Conservation (phyloP, 495 filamentous ascomycete genomes). For the Xylaria venustula region DNA sequence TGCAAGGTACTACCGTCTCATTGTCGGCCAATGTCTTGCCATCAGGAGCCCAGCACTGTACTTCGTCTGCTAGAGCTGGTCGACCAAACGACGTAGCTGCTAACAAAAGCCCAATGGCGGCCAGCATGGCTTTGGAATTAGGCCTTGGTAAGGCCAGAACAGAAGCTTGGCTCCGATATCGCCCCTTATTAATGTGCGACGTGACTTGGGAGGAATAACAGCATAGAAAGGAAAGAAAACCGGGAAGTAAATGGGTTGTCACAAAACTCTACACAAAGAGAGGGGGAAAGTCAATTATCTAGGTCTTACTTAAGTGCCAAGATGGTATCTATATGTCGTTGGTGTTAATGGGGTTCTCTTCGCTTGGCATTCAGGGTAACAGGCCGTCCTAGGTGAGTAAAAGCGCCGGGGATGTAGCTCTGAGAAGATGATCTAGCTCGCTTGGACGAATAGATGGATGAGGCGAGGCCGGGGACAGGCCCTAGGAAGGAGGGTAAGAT, state of each 20-base stretch:
- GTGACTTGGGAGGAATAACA: not conserved
- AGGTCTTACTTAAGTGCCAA: too few species aligned
- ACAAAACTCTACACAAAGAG: not conserved
- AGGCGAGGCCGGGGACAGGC: not conserved
- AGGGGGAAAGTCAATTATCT: too few species aligned
- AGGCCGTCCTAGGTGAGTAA: not conserved
- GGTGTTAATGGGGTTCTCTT: not conserved
- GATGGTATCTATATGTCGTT: not conserved
- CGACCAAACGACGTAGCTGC: not conserved
- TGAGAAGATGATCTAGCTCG: not conserved
- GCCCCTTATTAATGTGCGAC: not conserved
- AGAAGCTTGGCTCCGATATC: not conserved
- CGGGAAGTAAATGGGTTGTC: not conserved
- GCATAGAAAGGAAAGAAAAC: not conserved
- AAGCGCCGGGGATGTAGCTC: not conserved
- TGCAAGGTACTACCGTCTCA: conserved; percentile 24
- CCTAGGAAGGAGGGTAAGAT: not conserved
- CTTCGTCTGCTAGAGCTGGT: conserved; percentile 6
- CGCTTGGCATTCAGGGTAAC: not conserved
- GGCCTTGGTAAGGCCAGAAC: not conserved
- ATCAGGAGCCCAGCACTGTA: conserved; percentile 23
- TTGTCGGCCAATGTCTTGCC: conserved; percentile 22
- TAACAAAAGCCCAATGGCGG: not conserved
- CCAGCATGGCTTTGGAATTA: not conserved
- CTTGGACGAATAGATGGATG: not conserved